A percentile compares a stretch with the other conserved stretches of the same genome.
Conservation (phyloP, 163 green algal genomes). For the Volvox carteri region DNA sequence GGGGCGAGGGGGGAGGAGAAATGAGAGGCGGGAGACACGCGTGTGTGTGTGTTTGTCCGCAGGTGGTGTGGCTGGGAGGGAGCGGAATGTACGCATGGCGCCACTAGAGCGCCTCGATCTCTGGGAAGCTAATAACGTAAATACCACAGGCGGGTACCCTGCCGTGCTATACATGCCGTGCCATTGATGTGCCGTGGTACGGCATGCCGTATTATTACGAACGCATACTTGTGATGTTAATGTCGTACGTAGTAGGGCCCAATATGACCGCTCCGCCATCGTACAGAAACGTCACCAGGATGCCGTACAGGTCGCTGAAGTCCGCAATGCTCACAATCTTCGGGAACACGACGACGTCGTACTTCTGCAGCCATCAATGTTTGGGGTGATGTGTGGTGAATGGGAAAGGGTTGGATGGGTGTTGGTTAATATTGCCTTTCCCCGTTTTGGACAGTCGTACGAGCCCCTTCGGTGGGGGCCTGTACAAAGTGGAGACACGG, state of each 20-base stretch:
- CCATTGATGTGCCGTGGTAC: too few species aligned
- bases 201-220: too few species aligned
- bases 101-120: not conserved
- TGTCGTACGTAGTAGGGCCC: not conserved
- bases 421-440: not conserved
- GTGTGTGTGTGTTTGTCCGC: not conserved
- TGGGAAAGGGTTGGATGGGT: not conserved
- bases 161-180: too few species aligned
- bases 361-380: not conserved
- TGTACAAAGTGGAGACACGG: not conserved
- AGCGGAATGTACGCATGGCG: not conserved
- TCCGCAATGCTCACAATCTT: not conserved
- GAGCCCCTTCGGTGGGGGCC: not conserved
- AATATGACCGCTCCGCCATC: slow-evolving; percentile 12
- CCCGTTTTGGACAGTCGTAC: not conserved
- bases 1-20: not conserved
- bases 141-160: not conserved
- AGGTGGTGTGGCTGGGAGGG: not conserved
- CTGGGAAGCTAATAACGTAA: not conserved
- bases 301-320: not conserved
- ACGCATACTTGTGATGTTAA: slow-evolving; percentile 13
- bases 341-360: slow-evolving; percentile 10
- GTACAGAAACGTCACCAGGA: slow-evolving; percentile 24
- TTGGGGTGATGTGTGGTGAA: not conserved
- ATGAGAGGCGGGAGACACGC: not conserved